Base-by-base conservation (phyloP, 2,329 filamentous ascomycete genomes). In the Colletotrichum sp. region DNA sequence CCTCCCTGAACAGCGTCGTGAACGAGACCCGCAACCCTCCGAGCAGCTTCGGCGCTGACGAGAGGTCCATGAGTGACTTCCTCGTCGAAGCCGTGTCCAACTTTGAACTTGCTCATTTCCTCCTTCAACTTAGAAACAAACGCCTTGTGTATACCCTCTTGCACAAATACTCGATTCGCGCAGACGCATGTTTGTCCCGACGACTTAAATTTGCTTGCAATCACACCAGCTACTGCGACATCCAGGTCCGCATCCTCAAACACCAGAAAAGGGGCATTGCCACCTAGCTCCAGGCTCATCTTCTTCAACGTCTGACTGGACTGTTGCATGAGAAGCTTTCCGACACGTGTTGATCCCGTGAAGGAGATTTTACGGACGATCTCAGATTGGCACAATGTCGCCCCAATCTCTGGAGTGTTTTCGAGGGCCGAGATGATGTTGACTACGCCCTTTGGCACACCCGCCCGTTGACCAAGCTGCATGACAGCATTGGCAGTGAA, bases 161-260 rank as follows among this genome's bases (percentile, higher is more conserved):
- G 95, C 9, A 98, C 90, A 84, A 94, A 96, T 78, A 98, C 91
- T 34, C 95, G 90, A 87, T 98, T 98, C 32, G 95, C 95, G 81
- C 94, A 96, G 24, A 99, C 96, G 84, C 97, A 99, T 0, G 97
- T 99, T 89, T 99, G 97, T 49, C 97, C 97, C 0, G 95, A 98
- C 44, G 94, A 95, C 71, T 97, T 94, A 92, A 99, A 99, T 85
- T 99, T 99, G 81, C 92, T 96, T 26, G 93, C 88, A 70, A 99
- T 91, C 63, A 95, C 96, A 28, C 96, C 96, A 0, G 92, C 87
- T 2, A 99, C 95, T 4, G 97, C 97, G 7, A 89, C 87, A 75
- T 98, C 96, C 24, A 99, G 87, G 82, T 99, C 95, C 24, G 96
- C 95, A 81, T 99, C 96, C 81, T 99, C 96, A 82, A 99, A 99